phyloP scores from a whole-genome alignment of 2,329 filamentous ascomycete genomes.

The Cadophora sp. region DNA sequence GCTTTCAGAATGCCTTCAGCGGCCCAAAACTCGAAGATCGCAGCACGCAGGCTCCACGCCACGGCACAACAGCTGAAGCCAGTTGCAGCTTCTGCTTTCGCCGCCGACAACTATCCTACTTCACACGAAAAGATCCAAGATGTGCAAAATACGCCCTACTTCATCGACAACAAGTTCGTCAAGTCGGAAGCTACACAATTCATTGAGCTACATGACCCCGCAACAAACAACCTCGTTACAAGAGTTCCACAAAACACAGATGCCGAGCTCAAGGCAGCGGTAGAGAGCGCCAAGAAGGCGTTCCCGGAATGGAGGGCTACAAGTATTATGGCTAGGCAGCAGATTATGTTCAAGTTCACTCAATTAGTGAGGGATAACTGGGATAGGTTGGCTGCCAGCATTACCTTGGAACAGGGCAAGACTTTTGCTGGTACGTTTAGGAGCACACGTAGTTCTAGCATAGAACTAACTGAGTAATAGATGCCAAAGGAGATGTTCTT shows the following conservation, averaged over 20 bases:
- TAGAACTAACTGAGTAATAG: constrained; percentile 45
- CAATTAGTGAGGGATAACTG: constrained; percentile 82
- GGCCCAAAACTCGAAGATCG: constrained; percentile 41
- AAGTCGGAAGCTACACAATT: constrained; percentile 71
- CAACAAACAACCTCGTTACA: constrained; percentile 85
- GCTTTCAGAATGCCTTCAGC: constrained; percentile 40
- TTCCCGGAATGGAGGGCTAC: constrained; percentile 77
- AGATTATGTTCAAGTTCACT: constrained; percentile 89
- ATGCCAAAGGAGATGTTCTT: constrained; percentile 82
- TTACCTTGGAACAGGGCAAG: constrained; percentile 89
- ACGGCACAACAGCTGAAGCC: constrained; percentile 62
- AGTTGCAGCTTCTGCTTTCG: constrained; percentile 59
- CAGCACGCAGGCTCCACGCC: constrained; percentile 61
- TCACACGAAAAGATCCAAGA: constrained; percentile 73
- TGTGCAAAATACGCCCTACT: constrained; percentile 78
- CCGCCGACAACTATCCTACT: constrained; percentile 68
- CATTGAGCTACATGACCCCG: constrained; percentile 83
- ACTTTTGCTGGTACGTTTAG: constrained; percentile 65
- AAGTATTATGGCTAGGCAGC: constrained; percentile 75
- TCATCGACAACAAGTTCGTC: constrained; percentile 81
- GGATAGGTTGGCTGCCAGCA: constrained; percentile 84
- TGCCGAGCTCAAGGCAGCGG: constrained; percentile 75
- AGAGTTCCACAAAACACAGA: constrained; percentile 83
- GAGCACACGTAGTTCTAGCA: neutral
- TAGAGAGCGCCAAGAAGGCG: constrained; percentile 77